These are phyloP conservation scores for Strobilomyces confusus DNA, from an alignment of 768 basidiomycete genomes.

Conservation along the genomic window DNA sequence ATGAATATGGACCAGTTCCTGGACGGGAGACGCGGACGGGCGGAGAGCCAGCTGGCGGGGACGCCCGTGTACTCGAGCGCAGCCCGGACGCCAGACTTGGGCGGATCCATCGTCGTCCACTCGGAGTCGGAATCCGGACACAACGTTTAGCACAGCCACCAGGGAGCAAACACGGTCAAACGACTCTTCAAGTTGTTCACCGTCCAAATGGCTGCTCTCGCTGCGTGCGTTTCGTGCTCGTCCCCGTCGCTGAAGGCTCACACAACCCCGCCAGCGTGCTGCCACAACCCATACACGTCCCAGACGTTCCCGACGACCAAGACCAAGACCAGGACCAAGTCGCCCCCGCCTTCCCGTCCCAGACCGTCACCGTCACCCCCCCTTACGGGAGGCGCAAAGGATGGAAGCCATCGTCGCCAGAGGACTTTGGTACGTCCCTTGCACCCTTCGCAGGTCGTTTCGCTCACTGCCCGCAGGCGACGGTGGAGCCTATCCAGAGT, in stretches of 20 bases:
- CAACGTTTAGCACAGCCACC: conserved; percentile 21
- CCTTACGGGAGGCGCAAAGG: conserved; percentile 81
- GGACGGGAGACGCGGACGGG: conserved; percentile 82
- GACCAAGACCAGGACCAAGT: conserved; percentile 51
- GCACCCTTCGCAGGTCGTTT: background rate
- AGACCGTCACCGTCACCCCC: conserved; percentile 56
- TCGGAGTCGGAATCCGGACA: conserved; percentile 20
- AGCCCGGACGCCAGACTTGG: conserved; percentile 52
- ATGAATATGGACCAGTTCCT: conserved; percentile 95
- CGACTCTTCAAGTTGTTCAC: background rate
- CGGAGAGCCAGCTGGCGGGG: conserved; percentile 74
- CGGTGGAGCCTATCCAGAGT: conserved; percentile 90
- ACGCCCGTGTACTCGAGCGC: conserved; percentile 69
- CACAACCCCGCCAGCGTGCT: conserved; percentile 47
- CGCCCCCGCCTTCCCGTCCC: conserved; percentile 29
- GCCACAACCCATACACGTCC: conserved; percentile 58
- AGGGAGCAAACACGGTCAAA: conserved; percentile 19
- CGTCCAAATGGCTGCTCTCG: conserved; percentile 58
- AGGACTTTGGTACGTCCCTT: conserved; percentile 71
- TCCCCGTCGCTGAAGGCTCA: background rate
- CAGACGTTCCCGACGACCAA: conserved; percentile 54
- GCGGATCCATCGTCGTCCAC: conserved; percentile 5
- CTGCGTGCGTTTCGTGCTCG: conserved; percentile 53
- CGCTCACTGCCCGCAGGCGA: conserved; percentile 46
- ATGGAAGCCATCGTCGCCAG: conserved; percentile 81